Evolutionary conservation across 2,329 filamentous ascomycete genomes (phyloP), one percentile per base, ranked within the genome.

Genomic region (Talaromyces islandicus): DNA sequence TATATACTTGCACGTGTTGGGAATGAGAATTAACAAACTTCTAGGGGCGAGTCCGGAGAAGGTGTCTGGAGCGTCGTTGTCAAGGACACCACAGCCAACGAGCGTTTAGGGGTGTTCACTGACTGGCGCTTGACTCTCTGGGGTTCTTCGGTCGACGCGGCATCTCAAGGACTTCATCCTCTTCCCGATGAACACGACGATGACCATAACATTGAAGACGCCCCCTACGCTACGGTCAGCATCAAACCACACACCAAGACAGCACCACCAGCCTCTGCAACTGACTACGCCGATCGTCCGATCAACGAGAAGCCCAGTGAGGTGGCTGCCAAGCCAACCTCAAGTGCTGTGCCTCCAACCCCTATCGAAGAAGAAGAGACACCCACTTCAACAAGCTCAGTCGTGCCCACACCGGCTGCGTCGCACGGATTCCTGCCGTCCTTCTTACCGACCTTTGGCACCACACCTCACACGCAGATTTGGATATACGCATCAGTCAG

Each of bases 91-190:
- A 80, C 85, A 19, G 83, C 88, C 62, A 97, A 99, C 71, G 83
- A 88, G 5, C 80, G 88, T 73, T 85, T 80, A 6, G 94, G 94
- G 65, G 87, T 80, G 10, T 95, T 97, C 68, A 82, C 87, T 53
- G 93, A 99, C 77, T 99, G 92, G 91, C 90, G 90, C 68, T 81
- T 99, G 61, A 95, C 93, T 72, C 83, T 99, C 3, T 99, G 92
- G 91, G 94, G 94, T 63, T 92, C 97, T 74, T 83, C 84, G 62
- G 90, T 91, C 66, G 90, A 97, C 70, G 83, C 85, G 38, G 79
- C 82, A 55, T 90, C 89, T 71, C 88, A 92, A 57, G 83, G 77
- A 7, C 80, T 89, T 4, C 84, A 95, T 17, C 93, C 94, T 7
- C 84, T 97, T 79, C 94, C 94, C 0, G 86, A 84, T 6, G 89